Evolutionary conservation across 306 rosid species (phyloP).

Genomic region (Medicago truncatula): MtrunA17r5.0-ANR NC_053042.1:2839001-2839500

Average conservation of each 20-base stretch:
- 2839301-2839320: slow-evolving; percentile 26
- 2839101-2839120: slow-evolving; percentile 75
- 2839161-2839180: slow-evolving; percentile 41
- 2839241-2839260: slow-evolving; percentile 11
- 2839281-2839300: slow-evolving; percentile 27
- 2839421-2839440: slow-evolving; percentile 38
- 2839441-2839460: slow-evolving; percentile 18
- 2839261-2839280: slow-evolving; percentile 18
- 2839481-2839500: no score
- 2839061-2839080: slow-evolving; percentile 84
- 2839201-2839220: slow-evolving; percentile 62
- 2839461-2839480: neutral
- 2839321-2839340: slow-evolving; percentile 39
- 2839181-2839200: slow-evolving; percentile 53
- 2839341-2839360: slow-evolving; percentile 82
- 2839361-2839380: slow-evolving; percentile 69
- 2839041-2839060: slow-evolving; percentile 67
- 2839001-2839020: slow-evolving; percentile 62
- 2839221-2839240: slow-evolving; percentile 81
- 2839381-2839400: slow-evolving; percentile 63
- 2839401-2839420: slow-evolving; percentile 75
- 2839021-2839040: slow-evolving; percentile 63
- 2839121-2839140: slow-evolving; percentile 71
- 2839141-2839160: slow-evolving; percentile 65
- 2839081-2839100: slow-evolving; percentile 66